These are phyloP conservation scores for Colletotrichum limetticola DNA, from an alignment of 2,329 filamentous ascomycete genomes.

Conservation along the genomic window DNA sequence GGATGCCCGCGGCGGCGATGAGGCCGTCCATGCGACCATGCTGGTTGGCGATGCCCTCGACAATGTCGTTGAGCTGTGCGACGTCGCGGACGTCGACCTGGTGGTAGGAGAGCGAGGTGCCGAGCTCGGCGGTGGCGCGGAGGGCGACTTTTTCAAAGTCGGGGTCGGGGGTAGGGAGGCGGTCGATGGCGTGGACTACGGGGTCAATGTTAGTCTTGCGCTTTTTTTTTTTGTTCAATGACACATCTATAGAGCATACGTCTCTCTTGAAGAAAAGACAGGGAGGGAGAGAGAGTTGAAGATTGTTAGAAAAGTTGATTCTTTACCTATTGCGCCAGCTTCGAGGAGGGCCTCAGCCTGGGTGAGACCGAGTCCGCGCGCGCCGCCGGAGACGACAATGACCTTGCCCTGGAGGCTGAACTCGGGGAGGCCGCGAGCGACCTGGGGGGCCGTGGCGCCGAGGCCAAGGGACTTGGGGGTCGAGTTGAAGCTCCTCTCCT, in stretches of 20 bases:
- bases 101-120: conserved; percentile 77
- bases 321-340: conserved; percentile 74
- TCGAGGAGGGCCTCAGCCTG: conserved; percentile 84
- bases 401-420: conserved; percentile 81
- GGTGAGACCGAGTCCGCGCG: conserved; percentile 80
- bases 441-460: conserved; percentile 36
- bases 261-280: too few relatives aligned
- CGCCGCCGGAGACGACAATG: conserved; percentile 80
- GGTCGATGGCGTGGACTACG: conserved; percentile 74
- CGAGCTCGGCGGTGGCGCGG: conserved; percentile 72
- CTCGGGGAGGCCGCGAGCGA: conserved; percentile 66
- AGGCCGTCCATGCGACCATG: conserved; percentile 83
- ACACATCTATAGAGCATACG: too few relatives aligned
- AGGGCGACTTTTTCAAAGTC: conserved; percentile 74
- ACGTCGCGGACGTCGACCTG: conserved; percentile 84
- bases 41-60: conserved; percentile 74
- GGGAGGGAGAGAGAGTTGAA: neutral
- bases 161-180: conserved; percentile 60
- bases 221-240: too few relatives aligned
- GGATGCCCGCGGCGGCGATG: conserved; percentile 76
- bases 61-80: conserved; percentile 71
- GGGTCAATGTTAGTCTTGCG: neutral
- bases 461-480: conserved; percentile 19
- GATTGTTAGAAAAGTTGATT: neutral
- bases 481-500: conserved; percentile 23